These are phyloP conservation scores for Limnomonas spitsbergensis DNA, from an alignment of 139 green algal species.

Conservation along the genomic window DNA sequence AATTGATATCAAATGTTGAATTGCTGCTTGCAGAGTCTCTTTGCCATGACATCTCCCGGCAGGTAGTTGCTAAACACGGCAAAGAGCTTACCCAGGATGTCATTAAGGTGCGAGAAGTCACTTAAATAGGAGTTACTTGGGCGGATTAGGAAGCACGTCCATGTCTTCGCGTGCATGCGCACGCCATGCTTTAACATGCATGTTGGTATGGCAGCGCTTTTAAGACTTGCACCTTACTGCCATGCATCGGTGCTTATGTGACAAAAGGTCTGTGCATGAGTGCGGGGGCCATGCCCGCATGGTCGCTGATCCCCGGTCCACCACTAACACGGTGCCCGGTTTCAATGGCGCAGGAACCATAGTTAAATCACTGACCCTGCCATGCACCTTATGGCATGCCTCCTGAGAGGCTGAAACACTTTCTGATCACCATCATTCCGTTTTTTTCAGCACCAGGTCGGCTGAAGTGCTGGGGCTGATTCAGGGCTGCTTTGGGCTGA, in stretches of 20 bases:
- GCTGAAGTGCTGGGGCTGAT: too few relatives aligned
- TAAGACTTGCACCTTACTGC: background rate
- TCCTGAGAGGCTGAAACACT: too few relatives aligned
- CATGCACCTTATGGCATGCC: background rate
- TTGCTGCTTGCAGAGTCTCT: conserved; percentile 54
- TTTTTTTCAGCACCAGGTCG: too few relatives aligned
- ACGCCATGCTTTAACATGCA: too few relatives aligned
- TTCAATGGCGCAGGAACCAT: background rate
- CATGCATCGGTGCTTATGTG: too few relatives aligned
- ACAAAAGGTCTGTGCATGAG: too few relatives aligned
- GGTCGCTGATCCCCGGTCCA: too few relatives aligned
- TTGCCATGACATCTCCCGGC: conserved; percentile 49
- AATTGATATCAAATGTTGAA: background rate
- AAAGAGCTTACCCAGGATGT: conserved; percentile 27
- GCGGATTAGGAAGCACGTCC: too few relatives aligned
- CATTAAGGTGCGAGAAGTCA: background rate
- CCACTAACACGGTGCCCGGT: background rate
- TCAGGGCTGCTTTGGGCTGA: background rate
- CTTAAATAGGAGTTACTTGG: too few relatives aligned
- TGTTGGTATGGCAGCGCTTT: background rate
- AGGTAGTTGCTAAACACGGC: conserved; percentile 54
- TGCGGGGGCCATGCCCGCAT: too few relatives aligned
- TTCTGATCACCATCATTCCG: too few relatives aligned
- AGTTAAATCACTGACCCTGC: background rate
- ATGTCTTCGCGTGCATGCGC: too few relatives aligned